Evolutionary conservation across 2,329 filamentous ascomycete genomes (phyloP).

Genomic region (Xylariaceae sp.): DNA sequence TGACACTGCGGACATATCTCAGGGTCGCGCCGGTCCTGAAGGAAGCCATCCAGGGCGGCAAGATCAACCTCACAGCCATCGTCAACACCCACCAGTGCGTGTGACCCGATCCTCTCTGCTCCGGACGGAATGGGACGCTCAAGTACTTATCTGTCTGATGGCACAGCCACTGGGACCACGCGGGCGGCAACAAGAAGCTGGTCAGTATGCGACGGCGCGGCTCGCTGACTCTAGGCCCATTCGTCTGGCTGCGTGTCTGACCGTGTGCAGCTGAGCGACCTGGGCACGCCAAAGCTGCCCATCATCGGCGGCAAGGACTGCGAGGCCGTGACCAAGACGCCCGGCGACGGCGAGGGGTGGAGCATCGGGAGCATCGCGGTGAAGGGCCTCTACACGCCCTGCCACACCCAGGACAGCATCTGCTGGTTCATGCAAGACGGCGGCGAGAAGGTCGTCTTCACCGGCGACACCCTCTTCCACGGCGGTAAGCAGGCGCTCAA

Average conservation of each 20-base stretch:
- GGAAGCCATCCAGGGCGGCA: conserved; percentile 60
- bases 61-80: conserved; percentile 79
- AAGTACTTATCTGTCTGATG: no score
- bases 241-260: no score
- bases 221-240: no score
- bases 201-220: no score
- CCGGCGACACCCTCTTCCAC: conserved; percentile 93
- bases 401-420: conserved; percentile 97
- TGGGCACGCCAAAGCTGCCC: conserved; percentile 54
- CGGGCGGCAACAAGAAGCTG: conserved; percentile 81
- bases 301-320: conserved; percentile 88
- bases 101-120: no score
- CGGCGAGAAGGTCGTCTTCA: conserved; percentile 72
- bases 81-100: conserved; percentile 90
- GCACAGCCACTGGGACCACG: conserved; percentile 81
- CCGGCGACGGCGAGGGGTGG: conserved; percentile 68
- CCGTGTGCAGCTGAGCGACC: conserved; percentile 27
- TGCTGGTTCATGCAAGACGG: conserved; percentile 88
- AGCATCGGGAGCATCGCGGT: conserved; percentile 77
- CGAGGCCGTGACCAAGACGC: conserved; percentile 69
- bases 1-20: conserved; percentile 2
- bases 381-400: conserved; percentile 87
- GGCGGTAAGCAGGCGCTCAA: conserved; percentile 49
- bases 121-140: no score
- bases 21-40: conserved; percentile 61